Percentiles rank a stretch among this genome's conserved stretches.
Conservation (phyloP, 2,329 filamentous ascomycete species). For the Penicillium sp. region DNA sequence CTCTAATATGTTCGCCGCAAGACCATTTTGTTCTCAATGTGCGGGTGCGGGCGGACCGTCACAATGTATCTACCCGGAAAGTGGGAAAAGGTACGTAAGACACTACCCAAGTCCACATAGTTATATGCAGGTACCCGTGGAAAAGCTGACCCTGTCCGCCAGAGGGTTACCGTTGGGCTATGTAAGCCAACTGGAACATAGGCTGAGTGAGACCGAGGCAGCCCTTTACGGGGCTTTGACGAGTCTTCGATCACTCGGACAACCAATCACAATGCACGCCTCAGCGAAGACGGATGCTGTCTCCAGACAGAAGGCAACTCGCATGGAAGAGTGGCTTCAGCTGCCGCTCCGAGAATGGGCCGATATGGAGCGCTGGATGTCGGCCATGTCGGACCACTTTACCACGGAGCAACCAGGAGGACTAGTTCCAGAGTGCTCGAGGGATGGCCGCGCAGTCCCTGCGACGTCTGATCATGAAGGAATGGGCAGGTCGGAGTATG, state of each 20-base stretch:
- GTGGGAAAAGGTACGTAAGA: conserved; percentile 23
- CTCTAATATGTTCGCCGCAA: conserved; percentile 5
- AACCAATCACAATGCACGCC: conserved; percentile 5
- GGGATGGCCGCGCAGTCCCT: conserved; percentile 2
- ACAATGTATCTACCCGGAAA: conserved; percentile 23
- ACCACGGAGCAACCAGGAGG: conserved; percentile 3
- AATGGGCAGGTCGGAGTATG: not conserved
- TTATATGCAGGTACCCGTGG: conserved; percentile 2
- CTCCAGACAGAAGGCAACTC: conserved; percentile 17
- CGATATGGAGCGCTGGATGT: conserved; percentile 21
- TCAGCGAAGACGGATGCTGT: conserved; percentile 8
- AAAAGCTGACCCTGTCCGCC: not conserved
- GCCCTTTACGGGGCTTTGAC: conserved; percentile 22
- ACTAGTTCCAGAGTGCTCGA: not conserved
- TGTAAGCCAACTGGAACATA: conserved; percentile 23
- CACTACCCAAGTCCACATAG: not conserved
- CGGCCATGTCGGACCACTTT: conserved; percentile 18
- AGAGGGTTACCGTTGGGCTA: conserved; percentile 25
- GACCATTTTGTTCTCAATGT: conserved; percentile 23
- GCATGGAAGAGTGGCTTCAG: conserved; percentile 23
- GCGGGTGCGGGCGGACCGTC: conserved; percentile 15
- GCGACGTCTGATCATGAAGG: not conserved
- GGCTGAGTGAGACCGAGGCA: conserved; percentile 23
- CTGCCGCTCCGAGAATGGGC: conserved; percentile 18
- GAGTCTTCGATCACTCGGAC: conserved; percentile 14